These are phyloP conservation scores for Odontarrhena argentea DNA, from an alignment of 345 rosid genomes.

Conservation along the genomic window DNA sequence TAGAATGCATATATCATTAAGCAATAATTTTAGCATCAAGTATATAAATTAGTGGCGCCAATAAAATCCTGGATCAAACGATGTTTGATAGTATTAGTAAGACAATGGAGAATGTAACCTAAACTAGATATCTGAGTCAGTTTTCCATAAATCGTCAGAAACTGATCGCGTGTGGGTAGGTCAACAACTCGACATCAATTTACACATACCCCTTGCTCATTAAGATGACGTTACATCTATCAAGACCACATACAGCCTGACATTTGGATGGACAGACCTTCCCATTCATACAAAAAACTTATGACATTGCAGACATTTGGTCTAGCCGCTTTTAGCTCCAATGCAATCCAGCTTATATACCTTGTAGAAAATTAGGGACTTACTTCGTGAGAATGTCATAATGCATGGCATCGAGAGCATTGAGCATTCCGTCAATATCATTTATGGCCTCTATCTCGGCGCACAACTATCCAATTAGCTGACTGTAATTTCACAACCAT, in stretches of 20 bases:
- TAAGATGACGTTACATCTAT: background rate
- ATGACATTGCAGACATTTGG: background rate
- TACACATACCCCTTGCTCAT: too few relatives aligned
- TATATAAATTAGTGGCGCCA: background rate
- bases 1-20: slow-evolving; percentile 8
- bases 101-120: slow-evolving; percentile 83
- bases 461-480: slow-evolving; percentile 88
- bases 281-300: background rate
- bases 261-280: background rate
- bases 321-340: background rate
- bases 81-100: slow-evolving; percentile 72
- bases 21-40: background rate
- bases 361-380: slow-evolving; percentile 13
- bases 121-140: slow-evolving; percentile 83
- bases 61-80: slow-evolving; percentile 48
- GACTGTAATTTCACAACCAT: slow-evolving; percentile 49
- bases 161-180: slow-evolving; percentile 81
- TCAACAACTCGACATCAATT: background rate
- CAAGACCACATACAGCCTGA: background rate
- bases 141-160: slow-evolving; percentile 81
- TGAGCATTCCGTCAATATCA: slow-evolving; percentile 78
- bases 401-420: slow-evolving; percentile 83
- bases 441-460: slow-evolving; percentile 86
- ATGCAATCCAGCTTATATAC: background rate
- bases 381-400: slow-evolving; percentile 94